Conservation (phyloP, 805 yeast species). For the Diddensiella santjacobensis region DNA sequence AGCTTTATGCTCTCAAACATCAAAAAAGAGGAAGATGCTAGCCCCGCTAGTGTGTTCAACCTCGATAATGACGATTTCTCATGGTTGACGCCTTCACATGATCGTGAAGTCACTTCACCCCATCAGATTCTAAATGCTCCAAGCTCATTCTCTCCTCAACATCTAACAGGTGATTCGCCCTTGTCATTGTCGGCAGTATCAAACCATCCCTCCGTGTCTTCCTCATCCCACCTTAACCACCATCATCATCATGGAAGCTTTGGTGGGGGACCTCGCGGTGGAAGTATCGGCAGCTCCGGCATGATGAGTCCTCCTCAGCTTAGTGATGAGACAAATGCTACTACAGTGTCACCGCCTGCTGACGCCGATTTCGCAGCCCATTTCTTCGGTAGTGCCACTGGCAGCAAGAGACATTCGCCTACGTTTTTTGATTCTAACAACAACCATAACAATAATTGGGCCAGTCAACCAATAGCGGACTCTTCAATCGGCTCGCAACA, state of each 20-base stretch:
- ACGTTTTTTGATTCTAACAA: not conserved
- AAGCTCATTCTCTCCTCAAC: conserved; percentile 14
- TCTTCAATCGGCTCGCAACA: not conserved
- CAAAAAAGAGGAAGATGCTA: conserved; percentile 17
- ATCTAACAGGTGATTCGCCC: conserved; percentile 9
- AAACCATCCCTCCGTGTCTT: too few relatives aligned
- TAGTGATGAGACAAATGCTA: conserved; percentile 3
- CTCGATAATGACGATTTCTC: conserved; percentile 20
- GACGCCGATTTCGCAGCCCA: not conserved
- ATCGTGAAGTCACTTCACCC: conserved; percentile 8
- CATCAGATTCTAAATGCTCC: conserved; percentile 11
- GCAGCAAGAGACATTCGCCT: not conserved
- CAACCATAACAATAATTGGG: not conserved
- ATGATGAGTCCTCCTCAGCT: conserved; percentile 11
- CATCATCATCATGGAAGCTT: conserved; percentile 1
- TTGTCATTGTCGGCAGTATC: conserved; percentile 8
- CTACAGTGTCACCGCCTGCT: conserved; percentile 8
- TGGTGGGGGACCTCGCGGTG: not conserved
- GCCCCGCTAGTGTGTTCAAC: conserved; percentile 14
- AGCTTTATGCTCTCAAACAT: not conserved
- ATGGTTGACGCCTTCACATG: conserved; percentile 20
- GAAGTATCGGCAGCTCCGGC: conserved; percentile 1
- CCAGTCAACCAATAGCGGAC: not conserved
- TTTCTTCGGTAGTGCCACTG: not conserved
- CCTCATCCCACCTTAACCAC: not conserved